These are phyloP conservation scores for Fragaria iinumae DNA, from an alignment of 306 rosid species.

Conservation along the genomic window DNA sequence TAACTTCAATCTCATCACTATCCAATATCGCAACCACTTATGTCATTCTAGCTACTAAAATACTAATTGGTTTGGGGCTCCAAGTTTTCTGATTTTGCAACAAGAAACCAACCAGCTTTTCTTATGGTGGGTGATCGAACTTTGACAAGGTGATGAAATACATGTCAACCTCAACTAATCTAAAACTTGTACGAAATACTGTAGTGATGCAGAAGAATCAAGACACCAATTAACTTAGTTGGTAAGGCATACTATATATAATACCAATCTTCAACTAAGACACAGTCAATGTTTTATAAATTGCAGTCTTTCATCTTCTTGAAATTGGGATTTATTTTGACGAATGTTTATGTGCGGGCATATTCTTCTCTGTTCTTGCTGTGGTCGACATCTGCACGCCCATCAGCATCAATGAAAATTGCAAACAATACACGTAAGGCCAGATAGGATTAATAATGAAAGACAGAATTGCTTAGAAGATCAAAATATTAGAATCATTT, in stretches of 20 bases:
- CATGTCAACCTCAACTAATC: conserved; percentile 11
- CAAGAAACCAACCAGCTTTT: background rate
- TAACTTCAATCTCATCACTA: background rate
- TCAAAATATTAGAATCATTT: background rate
- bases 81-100: background rate
- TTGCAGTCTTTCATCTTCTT: conserved; percentile 1
- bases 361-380: background rate
- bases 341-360: background rate
- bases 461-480: background rate
- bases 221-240: background rate
- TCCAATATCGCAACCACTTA: background rate
- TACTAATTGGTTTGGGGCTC: background rate
- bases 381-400: too few species aligned
- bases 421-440: background rate
- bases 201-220: background rate
- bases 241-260: background rate
- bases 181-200: background rate
- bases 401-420: background rate
- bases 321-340: background rate
- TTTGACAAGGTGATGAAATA: background rate
- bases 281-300: background rate
- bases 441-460: too few species aligned
- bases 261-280: background rate
- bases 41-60: background rate
- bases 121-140: background rate